These are phyloP conservation scores for Suhomyces kunorum DNA, from an alignment of 1,139 yeast species.

Conservation along the genomic window DNA sequence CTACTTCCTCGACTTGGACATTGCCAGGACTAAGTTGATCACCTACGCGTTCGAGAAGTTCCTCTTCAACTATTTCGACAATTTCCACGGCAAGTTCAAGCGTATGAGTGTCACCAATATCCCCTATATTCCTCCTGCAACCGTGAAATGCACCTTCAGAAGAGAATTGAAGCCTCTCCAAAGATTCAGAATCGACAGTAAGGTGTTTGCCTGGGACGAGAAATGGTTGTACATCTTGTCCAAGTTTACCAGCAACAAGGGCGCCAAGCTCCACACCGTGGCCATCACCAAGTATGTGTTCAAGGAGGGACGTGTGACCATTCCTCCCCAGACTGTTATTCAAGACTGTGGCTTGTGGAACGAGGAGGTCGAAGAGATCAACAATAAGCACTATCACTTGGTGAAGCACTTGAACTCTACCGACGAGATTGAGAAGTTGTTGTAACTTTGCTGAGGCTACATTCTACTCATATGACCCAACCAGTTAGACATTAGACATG, in stretches of 20 bases:
- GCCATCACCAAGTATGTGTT: conserved; percentile 80
- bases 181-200: conserved; percentile 54
- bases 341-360: conserved; percentile 56
- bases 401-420: conserved; percentile 33
- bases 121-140: conserved; percentile 80
- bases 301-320: conserved; percentile 69
- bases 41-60: conserved; percentile 54
- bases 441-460: conserved; percentile 1
- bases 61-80: conserved; percentile 40
- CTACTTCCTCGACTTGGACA: conserved; percentile 80
- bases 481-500: too few species aligned
- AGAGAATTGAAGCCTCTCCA: conserved; percentile 73
- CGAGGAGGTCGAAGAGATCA: conserved; percentile 50
- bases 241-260: conserved; percentile 49
- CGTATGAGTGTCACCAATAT: conserved; percentile 29
- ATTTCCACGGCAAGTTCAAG: conserved; percentile 40
- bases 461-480: too few species aligned
- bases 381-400: conserved; percentile 29
- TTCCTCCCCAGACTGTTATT: conserved; percentile 62
- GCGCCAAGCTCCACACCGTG: conserved; percentile 53
- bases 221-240: conserved; percentile 82
- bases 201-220: conserved; percentile 79
- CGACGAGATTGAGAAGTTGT: conserved; percentile 32
- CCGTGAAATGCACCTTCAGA: conserved; percentile 66
- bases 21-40: conserved; percentile 70